Conservation (phyloP, 208 protist genomes). For the Trypanosoma vivax region DNA sequence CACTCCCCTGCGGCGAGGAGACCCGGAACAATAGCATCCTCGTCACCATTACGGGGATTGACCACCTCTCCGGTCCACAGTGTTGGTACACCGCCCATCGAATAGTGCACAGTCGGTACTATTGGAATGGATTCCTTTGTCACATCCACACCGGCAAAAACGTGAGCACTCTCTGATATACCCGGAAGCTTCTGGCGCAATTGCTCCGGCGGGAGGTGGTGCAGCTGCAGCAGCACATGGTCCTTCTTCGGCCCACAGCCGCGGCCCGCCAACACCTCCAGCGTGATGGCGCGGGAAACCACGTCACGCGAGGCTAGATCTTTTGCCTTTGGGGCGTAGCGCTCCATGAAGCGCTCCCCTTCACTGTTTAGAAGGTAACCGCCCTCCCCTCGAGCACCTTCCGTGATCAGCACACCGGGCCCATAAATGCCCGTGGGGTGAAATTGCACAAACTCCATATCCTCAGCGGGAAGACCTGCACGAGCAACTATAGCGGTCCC, state of each 20-base stretch:
- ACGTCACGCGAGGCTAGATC: constrained; percentile 99
- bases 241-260: constrained; percentile 94
- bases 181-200: constrained; percentile 97
- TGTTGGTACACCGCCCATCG: constrained; percentile 95
- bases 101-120: constrained; percentile 99
- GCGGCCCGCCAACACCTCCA: constrained; percentile 95
- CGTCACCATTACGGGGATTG: constrained; percentile 77
- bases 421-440: constrained; percentile 99
- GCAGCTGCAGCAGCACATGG: constrained; percentile 97
- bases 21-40: constrained; percentile 94
- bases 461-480: constrained; percentile 95
- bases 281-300: constrained; percentile 97
- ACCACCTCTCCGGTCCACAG: constrained; percentile 90
- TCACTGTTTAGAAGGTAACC: constrained; percentile 98
- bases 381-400: constrained; percentile 95
- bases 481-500: constrained; percentile 98
- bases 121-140: constrained; percentile 99
- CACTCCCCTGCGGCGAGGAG: constrained; percentile 98
- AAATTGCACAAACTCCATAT: constrained; percentile 99
- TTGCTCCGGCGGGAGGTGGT: constrained; percentile 94
- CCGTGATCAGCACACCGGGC: constrained; percentile 98
- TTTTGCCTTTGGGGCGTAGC: constrained; percentile 98
- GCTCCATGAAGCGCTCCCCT: constrained; percentile 98
- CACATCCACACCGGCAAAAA: constrained; percentile 99
- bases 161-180: constrained; percentile 98